Conservation (phyloP, 352 stramenopile species). For the Phytophthora colocasiae region DNA sequence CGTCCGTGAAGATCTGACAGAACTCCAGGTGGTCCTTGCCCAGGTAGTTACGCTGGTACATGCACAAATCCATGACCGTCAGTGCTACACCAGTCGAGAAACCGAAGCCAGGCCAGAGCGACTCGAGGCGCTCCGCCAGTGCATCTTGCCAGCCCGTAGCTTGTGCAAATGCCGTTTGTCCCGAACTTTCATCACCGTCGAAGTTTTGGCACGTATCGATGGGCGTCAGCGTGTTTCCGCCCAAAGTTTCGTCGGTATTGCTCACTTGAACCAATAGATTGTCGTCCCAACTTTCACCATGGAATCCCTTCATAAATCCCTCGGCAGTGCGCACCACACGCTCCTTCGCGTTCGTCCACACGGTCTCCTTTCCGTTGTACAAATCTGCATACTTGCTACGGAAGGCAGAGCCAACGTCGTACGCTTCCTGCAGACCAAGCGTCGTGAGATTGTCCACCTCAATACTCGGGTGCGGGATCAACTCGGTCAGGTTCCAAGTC, state of each 20-base stretch:
- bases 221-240: slow-evolving; percentile 58
- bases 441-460: slow-evolving; percentile 67
- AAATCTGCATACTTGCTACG: slow-evolving; percentile 50
- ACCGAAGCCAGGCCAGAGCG: slow-evolving; percentile 47
- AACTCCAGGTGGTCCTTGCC: slow-evolving; percentile 50
- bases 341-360: slow-evolving; percentile 61
- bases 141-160: slow-evolving; percentile 38
- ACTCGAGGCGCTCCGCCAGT: slow-evolving; percentile 39
- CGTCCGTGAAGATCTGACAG: slow-evolving; percentile 60
- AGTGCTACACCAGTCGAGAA: slow-evolving; percentile 44
- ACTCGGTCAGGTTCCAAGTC: slow-evolving; percentile 49
- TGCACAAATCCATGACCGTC: slow-evolving; percentile 65
- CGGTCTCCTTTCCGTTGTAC: slow-evolving; percentile 48
- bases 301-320: slow-evolving; percentile 61
- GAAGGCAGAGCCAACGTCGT: slow-evolving; percentile 46
- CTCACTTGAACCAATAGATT: slow-evolving; percentile 46
- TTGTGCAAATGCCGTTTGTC: slow-evolving; percentile 39
- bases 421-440: slow-evolving; percentile 51
- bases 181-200: slow-evolving; percentile 26
- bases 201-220: slow-evolving; percentile 64
- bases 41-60: slow-evolving; percentile 61
- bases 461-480: slow-evolving; percentile 41
- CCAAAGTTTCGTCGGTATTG: slow-evolving; percentile 47
- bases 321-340: slow-evolving; percentile 59
- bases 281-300: slow-evolving; percentile 32